Evolutionary conservation across 1,284 basidiomycete genomes (phyloP).

Genomic region (Pseudozyma sp.): DNA sequence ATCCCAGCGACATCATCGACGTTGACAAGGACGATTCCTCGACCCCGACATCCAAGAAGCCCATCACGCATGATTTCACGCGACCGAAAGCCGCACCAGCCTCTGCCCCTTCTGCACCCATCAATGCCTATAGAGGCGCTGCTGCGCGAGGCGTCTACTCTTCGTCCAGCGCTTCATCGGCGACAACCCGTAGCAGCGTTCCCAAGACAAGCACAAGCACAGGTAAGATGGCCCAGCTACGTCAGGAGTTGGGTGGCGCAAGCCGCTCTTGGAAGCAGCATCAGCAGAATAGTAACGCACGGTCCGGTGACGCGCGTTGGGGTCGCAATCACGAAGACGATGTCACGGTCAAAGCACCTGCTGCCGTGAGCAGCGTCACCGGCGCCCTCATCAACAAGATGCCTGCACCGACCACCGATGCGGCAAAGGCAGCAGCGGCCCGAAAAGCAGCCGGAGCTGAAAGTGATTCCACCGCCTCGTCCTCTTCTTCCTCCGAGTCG

Average conservation of each 20-base stretch:
- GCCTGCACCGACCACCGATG: conserved; percentile 29
- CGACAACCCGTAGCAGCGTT: conserved; percentile 12
- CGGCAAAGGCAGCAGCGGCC: conserved; percentile 29
- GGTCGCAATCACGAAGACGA: conserved; percentile 53
- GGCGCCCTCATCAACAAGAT: conserved; percentile 49
- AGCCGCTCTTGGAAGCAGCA: conserved; percentile 41
- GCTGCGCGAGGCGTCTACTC: conserved; percentile 23
- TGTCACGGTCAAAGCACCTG: conserved; percentile 52
- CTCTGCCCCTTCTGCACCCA: conserved; percentile 36
- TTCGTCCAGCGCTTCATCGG: conserved; percentile 15
- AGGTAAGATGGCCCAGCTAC: conserved; percentile 52
- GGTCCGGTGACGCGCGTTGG: conserved; percentile 28
- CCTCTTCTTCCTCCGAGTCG: conserved; percentile 56
- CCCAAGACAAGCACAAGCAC: conserved; percentile 39
- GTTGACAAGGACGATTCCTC: conserved; percentile 32
- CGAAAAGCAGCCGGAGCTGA: conserved; percentile 22
- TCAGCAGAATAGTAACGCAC: conserved; percentile 43
- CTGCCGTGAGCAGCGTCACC: conserved; percentile 58
- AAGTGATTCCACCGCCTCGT: conserved; percentile 60
- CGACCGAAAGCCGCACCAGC: conserved; percentile 23
- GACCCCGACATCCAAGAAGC: conserved; percentile 18
- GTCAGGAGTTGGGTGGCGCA: conserved; percentile 51
- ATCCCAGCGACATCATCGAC: conserved; percentile 50
- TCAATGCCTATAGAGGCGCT: conserved; percentile 51
- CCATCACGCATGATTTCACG: conserved; percentile 48